phyloP scores from a whole-genome alignment of 2,329 filamentous ascomycete species.

The Bertia moriformis region DNA sequence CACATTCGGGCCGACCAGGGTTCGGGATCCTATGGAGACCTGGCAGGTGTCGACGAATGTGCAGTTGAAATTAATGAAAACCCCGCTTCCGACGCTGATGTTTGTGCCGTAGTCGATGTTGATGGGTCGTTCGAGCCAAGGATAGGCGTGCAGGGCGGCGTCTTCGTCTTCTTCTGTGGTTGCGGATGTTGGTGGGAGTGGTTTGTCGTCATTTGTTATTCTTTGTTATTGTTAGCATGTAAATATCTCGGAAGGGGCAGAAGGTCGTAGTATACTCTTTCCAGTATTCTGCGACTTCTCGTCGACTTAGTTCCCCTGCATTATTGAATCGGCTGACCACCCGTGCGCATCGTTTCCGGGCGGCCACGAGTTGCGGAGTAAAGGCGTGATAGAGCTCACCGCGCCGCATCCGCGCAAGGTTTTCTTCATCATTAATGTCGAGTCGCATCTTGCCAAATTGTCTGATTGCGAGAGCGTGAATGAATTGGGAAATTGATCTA shows the following conservation, averaged over 20 bases:
- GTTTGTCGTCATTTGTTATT: background rate
- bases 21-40: background rate
- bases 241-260: no score
- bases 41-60: constrained; percentile 3
- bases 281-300: background rate
- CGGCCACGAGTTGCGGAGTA: background rate
- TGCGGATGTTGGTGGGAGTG: background rate
- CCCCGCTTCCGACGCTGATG: constrained; percentile 4
- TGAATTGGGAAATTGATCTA: no score
- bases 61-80: constrained; percentile 5
- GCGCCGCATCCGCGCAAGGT: background rate
- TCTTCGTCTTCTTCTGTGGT: background rate
- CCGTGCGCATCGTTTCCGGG: background rate
- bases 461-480: no score
- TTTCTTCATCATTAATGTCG: background rate
- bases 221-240: no score
- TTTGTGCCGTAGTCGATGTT: constrained; percentile 6
- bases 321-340: background rate
- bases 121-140: constrained; percentile 4
- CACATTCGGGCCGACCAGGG: background rate
- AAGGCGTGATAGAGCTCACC: background rate
- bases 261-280: no score
- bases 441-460: no score
- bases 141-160: background rate
- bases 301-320: background rate